Percentiles rank a stretch among this genome's conserved stretches.
These are phyloP conservation scores for Naganishia liquefaciens DNA, from an alignment of 1,284 basidiomycete genomes.

Conservation along the genomic window DNA sequence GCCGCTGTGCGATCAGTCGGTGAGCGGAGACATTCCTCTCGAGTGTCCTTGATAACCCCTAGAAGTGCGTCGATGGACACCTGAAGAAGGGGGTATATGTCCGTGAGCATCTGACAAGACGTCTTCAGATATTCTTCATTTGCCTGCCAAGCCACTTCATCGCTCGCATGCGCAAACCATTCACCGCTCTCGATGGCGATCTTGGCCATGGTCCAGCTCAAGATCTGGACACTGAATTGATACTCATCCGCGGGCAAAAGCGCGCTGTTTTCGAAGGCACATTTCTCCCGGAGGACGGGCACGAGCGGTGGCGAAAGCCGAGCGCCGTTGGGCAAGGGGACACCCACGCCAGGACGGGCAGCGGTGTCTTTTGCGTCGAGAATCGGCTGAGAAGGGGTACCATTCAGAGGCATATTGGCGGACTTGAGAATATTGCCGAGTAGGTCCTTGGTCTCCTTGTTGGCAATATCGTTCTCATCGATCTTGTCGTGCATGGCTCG, in stretches of 20 bases:
- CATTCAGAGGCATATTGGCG: background rate
- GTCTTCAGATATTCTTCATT: constrained; percentile 13
- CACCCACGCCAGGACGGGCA: background rate
- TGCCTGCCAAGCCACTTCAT: background rate
- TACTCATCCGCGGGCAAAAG: constrained; percentile 13
- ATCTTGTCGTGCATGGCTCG: constrained; percentile 23
- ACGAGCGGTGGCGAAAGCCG: background rate
- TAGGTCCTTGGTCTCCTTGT: constrained; percentile 25
- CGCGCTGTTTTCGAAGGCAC: constrained; percentile 25
- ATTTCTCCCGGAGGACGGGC: constrained; percentile 18
- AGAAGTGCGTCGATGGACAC: constrained; percentile 13
- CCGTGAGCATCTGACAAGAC: background rate
- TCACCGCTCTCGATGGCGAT: constrained; percentile 10
- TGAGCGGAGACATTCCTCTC: constrained; percentile 4
- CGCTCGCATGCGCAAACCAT: constrained; percentile 17
- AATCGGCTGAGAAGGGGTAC: constrained; percentile 14
- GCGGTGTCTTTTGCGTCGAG: background rate
- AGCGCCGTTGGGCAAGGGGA: constrained; percentile 16
- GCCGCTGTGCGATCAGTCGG: constrained; percentile 2
- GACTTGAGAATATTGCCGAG: constrained; percentile 25
- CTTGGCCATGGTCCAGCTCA: constrained; percentile 22
- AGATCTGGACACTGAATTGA: constrained; percentile 8
- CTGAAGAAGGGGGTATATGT: constrained; percentile 22
- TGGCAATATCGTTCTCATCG: constrained; percentile 18
- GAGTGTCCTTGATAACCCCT: background rate